Evolutionary conservation across 306 rosid species (phyloP).

Genomic region (Carpinus viminea): DNA sequence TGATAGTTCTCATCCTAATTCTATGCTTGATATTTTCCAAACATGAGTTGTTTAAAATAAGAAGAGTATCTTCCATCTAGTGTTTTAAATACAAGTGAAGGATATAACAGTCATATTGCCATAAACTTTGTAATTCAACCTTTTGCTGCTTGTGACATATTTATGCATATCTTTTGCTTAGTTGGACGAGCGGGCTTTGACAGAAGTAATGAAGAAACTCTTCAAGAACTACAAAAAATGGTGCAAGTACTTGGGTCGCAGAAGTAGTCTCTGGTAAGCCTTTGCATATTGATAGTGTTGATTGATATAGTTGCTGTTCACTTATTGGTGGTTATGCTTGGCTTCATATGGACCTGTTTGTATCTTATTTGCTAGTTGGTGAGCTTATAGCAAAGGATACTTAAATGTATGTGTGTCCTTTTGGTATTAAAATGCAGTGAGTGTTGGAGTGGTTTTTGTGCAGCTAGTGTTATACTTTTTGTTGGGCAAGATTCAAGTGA

Average conservation of each 20-base stretch:
- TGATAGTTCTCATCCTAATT: neutral
- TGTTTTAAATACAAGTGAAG: neutral
- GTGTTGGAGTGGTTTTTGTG: neutral
- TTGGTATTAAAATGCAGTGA: neutral
- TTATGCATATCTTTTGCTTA: constrained; percentile 38
- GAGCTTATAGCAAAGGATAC: neutral
- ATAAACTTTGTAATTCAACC: constrained; percentile 7
- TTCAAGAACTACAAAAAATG: constrained; percentile 95
- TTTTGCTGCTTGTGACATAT: constrained; percentile 30
- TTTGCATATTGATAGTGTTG: constrained; percentile 17
- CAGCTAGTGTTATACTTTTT: neutral
- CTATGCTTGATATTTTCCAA: neutral
- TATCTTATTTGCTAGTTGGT: neutral
- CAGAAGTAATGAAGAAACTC: constrained; percentile 98
- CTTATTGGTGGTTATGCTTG: constrained; percentile 3
- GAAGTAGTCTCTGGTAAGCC: constrained; percentile 95
- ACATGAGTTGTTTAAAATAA: neutral
- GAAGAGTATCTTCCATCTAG: neutral
- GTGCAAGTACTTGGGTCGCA: constrained; percentile 98
- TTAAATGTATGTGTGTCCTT: neutral
- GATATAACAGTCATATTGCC: neutral
- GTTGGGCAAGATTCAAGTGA: neutral
- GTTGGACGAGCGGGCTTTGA: constrained; percentile 95
- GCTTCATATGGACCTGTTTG: neutral
- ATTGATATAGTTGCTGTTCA: constrained; percentile 12